These are phyloP conservation scores for Sordariomycetes sp. DNA, from an alignment of 2,329 filamentous ascomycete species.

Conservation along the genomic window DNA sequence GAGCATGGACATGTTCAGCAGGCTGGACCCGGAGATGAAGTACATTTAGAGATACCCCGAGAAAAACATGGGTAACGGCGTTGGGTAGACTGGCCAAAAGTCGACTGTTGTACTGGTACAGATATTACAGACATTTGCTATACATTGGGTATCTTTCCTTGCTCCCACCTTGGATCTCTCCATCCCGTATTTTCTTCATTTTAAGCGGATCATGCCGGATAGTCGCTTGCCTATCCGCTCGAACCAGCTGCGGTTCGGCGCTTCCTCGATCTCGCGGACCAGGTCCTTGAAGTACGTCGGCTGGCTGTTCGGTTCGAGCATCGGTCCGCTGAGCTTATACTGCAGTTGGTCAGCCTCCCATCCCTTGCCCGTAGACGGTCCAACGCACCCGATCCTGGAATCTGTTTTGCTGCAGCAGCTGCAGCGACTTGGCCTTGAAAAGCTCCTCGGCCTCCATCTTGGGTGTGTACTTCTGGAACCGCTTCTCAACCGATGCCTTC, in stretches of 20 bases:
- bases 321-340: conserved; percentile 32
- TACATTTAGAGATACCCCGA: conserved; percentile 52
- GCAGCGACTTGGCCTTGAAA: conserved; percentile 49
- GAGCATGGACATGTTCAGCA: conserved; percentile 74
- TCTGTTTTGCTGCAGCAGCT: conserved; percentile 49
- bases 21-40: conserved; percentile 69
- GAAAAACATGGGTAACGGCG: conserved; percentile 3
- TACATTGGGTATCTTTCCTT: neutral
- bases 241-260: conserved; percentile 46
- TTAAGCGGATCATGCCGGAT: conserved; percentile 49
- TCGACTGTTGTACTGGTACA: neutral
- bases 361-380: neutral
- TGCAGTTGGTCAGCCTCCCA: conserved; percentile 9
- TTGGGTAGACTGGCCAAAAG: too few species aligned
- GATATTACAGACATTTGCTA: conserved; percentile 6
- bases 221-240: conserved; percentile 43
- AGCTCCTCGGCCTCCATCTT: conserved; percentile 38
- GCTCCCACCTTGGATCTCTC: neutral
- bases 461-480: conserved; percentile 20
- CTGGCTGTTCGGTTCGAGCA: conserved; percentile 51
- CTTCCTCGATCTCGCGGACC: conserved; percentile 52
- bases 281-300: conserved; percentile 56
- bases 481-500: conserved; percentile 22
- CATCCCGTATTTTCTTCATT: conserved; percentile 20
- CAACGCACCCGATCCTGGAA: conserved; percentile 42